Percentiles rank a stretch among this genome's conserved stretches.
Evolutionary conservation across 179 eudicot genomes (phyloP).

Genomic region (Pouteria campechiana): DNA sequence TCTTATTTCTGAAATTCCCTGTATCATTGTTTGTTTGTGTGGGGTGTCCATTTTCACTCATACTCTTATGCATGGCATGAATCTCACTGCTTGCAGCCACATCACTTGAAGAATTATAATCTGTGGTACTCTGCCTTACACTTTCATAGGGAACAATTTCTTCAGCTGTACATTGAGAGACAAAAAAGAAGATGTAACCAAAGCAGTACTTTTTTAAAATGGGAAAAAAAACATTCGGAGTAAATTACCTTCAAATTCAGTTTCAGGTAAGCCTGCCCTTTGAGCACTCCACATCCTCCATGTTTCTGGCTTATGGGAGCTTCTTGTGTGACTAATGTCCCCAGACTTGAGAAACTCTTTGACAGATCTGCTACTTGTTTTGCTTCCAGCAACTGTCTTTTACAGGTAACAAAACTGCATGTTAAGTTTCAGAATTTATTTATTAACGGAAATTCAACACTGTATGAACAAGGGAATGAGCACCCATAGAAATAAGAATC

Average conservation of each 20-base stretch:
- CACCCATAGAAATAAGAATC: too few relatives aligned
- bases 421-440: slow-evolving; percentile 5
- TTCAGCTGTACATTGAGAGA: too few relatives aligned
- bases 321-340: slow-evolving; percentile 11
- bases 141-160: too few relatives aligned
- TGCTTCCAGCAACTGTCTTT: slow-evolving; percentile 37
- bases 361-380: slow-evolving; percentile 15
- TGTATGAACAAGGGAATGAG: too few relatives aligned
- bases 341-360: too few relatives aligned
- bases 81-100: too few relatives aligned
- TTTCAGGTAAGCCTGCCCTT: slow-evolving; percentile 40
- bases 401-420: slow-evolving; percentile 18
- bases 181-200: background rate
- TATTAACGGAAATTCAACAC: too few relatives aligned
- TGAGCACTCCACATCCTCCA: slow-evolving; percentile 62
- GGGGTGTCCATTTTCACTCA: slow-evolving; percentile 14
- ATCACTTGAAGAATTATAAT: slow-evolving; percentile 11
- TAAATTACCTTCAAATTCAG: slow-evolving; percentile 47
- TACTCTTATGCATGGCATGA: slow-evolving; percentile 10
- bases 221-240: too few relatives aligned
- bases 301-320: slow-evolving; percentile 23
- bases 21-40: slow-evolving; percentile 9
- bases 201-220: background rate
- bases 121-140: too few relatives aligned
- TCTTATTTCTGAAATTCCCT: slow-evolving; percentile 14